Evolutionary conservation across 208 protist genomes (phyloP).

Genomic region (Wallacemonas collosoma): DNA sequence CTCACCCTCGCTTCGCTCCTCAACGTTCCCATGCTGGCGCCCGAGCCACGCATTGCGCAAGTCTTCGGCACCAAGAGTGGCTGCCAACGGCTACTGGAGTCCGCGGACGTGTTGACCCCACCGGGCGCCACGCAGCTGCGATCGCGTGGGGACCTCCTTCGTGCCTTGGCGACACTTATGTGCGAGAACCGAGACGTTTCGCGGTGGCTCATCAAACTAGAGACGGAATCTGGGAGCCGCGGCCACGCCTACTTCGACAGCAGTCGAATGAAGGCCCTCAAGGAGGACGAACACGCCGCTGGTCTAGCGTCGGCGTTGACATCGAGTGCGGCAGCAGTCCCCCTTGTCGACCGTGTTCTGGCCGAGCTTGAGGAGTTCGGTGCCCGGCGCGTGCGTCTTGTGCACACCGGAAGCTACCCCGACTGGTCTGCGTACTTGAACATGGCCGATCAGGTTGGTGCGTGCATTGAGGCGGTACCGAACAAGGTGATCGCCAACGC

Average conservation of each 20-base stretch:
- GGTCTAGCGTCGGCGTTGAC: neutral
- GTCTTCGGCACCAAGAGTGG: slow-evolving; percentile 89
- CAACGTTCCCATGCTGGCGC: slow-evolving; percentile 81
- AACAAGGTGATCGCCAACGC: slow-evolving; percentile 44
- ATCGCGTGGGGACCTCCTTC: slow-evolving; percentile 57
- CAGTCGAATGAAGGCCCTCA: slow-evolving; percentile 67
- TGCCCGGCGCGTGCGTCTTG: slow-evolving; percentile 70
- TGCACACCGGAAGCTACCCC: slow-evolving; percentile 73
- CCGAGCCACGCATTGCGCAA: slow-evolving; percentile 77
- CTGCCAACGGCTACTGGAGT: slow-evolving; percentile 63
- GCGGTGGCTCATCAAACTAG: slow-evolving; percentile 91
- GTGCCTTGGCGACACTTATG: slow-evolving; percentile 68
- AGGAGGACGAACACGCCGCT: slow-evolving; percentile 1
- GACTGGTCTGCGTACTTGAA: slow-evolving; percentile 80
- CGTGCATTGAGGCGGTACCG: slow-evolving; percentile 87
- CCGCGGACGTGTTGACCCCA: slow-evolving; percentile 77
- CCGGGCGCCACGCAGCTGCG: slow-evolving; percentile 59
- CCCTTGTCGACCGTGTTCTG: slow-evolving; percentile 38
- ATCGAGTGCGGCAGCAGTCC: neutral
- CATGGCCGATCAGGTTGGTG: slow-evolving; percentile 83
- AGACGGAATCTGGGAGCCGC: slow-evolving; percentile 86
- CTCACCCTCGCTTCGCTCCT: slow-evolving; percentile 78
- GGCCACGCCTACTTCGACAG: slow-evolving; percentile 91
- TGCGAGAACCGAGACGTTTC: slow-evolving; percentile 63
- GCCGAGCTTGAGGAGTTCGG: slow-evolving; percentile 75